Evolutionary conservation across 2,329 filamentous ascomycete species (phyloP), one percentile per base, ranked within the genome.

Genomic region (Colletotrichum filicis): DNA sequence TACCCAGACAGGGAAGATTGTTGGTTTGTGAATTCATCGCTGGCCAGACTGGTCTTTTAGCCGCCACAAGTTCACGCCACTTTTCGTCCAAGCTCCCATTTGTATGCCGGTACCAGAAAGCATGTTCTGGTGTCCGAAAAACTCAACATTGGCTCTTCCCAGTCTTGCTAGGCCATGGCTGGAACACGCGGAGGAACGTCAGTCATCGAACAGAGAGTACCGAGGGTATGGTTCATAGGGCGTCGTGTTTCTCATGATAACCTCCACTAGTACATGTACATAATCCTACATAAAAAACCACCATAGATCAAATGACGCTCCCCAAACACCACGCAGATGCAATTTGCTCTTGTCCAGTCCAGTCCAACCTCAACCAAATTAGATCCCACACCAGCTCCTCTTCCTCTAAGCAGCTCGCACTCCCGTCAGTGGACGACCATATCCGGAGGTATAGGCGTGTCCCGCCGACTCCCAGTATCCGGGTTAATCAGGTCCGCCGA

Each of bases 361-460:
- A 19, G 42, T 35, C 35, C n/a, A 28, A 35, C 3, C 4, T 1
- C 11, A 35, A 35, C 32, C 49, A n/a, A 59, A 64, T 60, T 42
- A 49, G 22, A 62, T 59, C 11, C 42, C 37, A 14, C 42, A 5
- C 9, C 16, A 16, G 9, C n/a, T 11, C 37, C 24, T 24, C 28
- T n/a, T n/a, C 19, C 16, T 35, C 46, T 3, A 42, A 14, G 37
- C n/a, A n/a, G 16, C 42, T 49, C 19, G 19, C 7, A 49, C 19
- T n/a, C 19, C 1, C 1, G 3, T 74, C 62, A 75, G 9, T 42
- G 42, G 24, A 72, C 67, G 57, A 78, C 73, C 61, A 81, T 64
- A 57, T 80, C 79, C 6, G 80, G 78, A 1, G 81, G 81, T 30
- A 83, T 79, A 7, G 82, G 82, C 24, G 81, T 82, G 32, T 84